These are phyloP conservation scores for Pythium plurisporium DNA, from an alignment of 352 stramenopile species.

Conservation along the genomic window DNA sequence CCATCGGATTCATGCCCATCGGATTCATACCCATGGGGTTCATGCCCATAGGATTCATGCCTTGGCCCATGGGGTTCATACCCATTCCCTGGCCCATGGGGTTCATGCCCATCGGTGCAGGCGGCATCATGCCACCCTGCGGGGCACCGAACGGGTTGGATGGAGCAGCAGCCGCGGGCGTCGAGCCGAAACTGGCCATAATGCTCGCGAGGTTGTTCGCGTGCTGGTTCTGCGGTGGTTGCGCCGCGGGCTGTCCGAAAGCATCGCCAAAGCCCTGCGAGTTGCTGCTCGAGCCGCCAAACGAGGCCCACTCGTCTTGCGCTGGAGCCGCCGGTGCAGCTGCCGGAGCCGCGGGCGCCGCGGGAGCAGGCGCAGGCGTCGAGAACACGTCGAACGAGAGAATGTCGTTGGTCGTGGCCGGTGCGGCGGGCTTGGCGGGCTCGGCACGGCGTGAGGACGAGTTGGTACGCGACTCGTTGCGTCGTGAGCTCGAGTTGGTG, in stretches of 20 bases:
- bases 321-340: constrained; percentile 25
- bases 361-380: constrained; percentile 21
- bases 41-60: constrained; percentile 29
- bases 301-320: constrained; percentile 76
- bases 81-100: constrained; percentile 26
- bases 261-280: constrained; percentile 33
- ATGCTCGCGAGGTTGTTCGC: constrained; percentile 83
- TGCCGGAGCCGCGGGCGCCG: constrained; percentile 1
- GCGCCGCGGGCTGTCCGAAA: constrained; percentile 32
- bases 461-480: constrained; percentile 16
- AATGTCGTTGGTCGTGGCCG: constrained; percentile 48
- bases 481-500: constrained; percentile 35
- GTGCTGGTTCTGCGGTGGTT: constrained; percentile 41
- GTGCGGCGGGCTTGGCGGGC: constrained; percentile 18
- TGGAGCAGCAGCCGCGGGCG: constrained; percentile 21
- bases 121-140: constrained; percentile 37
- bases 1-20: constrained; percentile 28
- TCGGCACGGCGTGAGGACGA: constrained; percentile 33
- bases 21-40: constrained; percentile 45
- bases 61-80: constrained; percentile 34
- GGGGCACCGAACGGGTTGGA: constrained; percentile 33
- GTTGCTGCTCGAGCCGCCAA: constrained; percentile 50
- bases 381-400: constrained; percentile 72
- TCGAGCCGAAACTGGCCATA: constrained; percentile 76
- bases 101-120: constrained; percentile 36